These are phyloP conservation scores for Paracoccidioides brasiliensis DNA, from an alignment of 2,329 filamentous ascomycete genomes.

Conservation along the genomic window DNA sequence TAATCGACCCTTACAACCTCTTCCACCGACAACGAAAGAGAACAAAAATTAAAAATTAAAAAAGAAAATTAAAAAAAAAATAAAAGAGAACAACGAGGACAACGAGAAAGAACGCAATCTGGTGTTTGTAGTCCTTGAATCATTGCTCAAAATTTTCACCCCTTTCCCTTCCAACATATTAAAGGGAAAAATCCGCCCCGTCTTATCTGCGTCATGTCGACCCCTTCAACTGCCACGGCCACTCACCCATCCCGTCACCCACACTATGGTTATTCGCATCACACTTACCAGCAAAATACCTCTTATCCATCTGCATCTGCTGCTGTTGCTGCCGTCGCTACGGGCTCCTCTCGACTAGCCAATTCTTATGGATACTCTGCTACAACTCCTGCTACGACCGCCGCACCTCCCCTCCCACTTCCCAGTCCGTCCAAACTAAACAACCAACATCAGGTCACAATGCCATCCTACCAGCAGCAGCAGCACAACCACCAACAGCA, in stretches of 20 bases:
- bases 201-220: conserved; percentile 49
- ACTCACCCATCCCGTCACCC: conserved; percentile 57
- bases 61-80: no score
- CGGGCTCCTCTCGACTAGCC: conserved; percentile 27
- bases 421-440: conserved; percentile 2
- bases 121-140: no score
- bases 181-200: no score
- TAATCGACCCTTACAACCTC: background rate
- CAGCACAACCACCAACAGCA: no score
- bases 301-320: conserved; percentile 38
- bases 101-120: no score
- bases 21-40: no score
- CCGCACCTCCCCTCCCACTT: conserved; percentile 8
- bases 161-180: no score
- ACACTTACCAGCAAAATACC: conserved; percentile 41
- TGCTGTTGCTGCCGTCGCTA: conserved; percentile 8
- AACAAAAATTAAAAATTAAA: no score
- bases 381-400: conserved; percentile 18
- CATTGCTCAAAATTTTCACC: no score
- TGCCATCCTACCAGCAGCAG: conserved; percentile 2
- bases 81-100: no score
- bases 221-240: conserved; percentile 63
- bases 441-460: conserved; percentile 1
- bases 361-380: conserved; percentile 31
- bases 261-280: conserved; percentile 49